Conservation (phyloP, 345 rosid species). For the Xanthoceras sorbifolium region DNA sequence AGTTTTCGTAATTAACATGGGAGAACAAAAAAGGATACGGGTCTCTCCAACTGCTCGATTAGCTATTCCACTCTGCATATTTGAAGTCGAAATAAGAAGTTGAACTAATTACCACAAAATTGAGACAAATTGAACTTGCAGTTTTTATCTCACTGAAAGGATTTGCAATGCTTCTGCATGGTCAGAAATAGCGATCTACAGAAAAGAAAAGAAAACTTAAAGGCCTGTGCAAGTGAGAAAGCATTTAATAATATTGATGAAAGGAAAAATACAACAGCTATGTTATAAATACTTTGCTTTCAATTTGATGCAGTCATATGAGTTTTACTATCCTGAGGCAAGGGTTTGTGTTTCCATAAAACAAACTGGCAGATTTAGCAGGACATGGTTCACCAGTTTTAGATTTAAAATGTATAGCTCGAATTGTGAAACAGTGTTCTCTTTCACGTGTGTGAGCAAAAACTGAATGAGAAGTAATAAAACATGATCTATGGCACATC, state of each 20-base stretch:
- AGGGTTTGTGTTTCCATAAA: background rate
- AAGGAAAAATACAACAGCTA: background rate
- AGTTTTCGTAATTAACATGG: constrained; percentile 4
- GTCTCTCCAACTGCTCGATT: constrained; percentile 95
- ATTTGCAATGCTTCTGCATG: constrained; percentile 62
- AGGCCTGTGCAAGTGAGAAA: constrained; percentile 17
- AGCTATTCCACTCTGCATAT: constrained; percentile 70
- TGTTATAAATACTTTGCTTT: background rate
- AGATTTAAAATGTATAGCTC: background rate
- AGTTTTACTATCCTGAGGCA: background rate
- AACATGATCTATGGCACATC: background rate
- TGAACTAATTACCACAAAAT: constrained; percentile 10
- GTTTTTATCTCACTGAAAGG: constrained; percentile 61
- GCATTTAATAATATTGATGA: background rate
- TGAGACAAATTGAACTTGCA: background rate
- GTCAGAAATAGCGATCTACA: constrained; percentile 51
- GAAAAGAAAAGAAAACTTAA: constrained; percentile 19
- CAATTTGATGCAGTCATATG: background rate
- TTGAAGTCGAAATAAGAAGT: constrained; percentile 31
- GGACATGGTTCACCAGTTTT: background rate
- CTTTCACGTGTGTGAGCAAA: background rate
- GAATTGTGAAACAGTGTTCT: background rate
- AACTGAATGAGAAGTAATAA: background rate
- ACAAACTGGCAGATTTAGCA: background rate
- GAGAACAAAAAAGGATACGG: constrained; percentile 60